Base-by-base conservation (phyloP, 257 asterid species). In the Paraleonurus japonicus region DNA sequence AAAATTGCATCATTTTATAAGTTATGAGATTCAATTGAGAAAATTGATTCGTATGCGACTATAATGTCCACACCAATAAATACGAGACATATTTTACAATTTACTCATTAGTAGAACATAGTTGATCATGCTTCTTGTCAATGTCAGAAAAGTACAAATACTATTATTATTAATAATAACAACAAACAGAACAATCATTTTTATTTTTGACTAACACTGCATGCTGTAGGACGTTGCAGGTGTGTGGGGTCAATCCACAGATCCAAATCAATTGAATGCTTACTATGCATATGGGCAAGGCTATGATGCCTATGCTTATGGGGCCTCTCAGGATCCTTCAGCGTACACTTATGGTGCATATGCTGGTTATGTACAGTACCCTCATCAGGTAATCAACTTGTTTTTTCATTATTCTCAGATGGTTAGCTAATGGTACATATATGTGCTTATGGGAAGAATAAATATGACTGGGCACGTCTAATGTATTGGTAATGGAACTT, bases 251-350 rank as follows among this genome's bases (percentile, higher is more conserved):
- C 94, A 92, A 73, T 65, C 92, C n/a, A 77, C 90, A 16, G 98
- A 93, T 85, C 90, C 97, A 68, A 89, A 75, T 71, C 98, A 89
- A 66, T 76, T 89, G 92, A 78, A 79, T 77, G 89, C 92, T 73
- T 93, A 93, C 82, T 93, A 93, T 85, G 94, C 87, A 59, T 94
- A 94, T 79, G 98, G 93, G 70, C 99, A 89, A 80, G 95, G 98
- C 75, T 94, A 94, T 72, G 98, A 94, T 82, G 85, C 99, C 61
- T 94, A 94, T 77, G 85, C 90, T 35, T 87, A 91, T 82, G 97
- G 88, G 71, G 89, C 86, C 76, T 20, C 95, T 5, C 96, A 87
- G 77, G 99, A 94, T 76, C 96, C 98, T 35, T 84, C 96, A 39
- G 81, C 86, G 4, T 90, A 89, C 80, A 87, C 92, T 7, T 89